phyloP scores from a whole-genome alignment of 805 yeast genomes.

The Ogataea dorogensis region DNA sequence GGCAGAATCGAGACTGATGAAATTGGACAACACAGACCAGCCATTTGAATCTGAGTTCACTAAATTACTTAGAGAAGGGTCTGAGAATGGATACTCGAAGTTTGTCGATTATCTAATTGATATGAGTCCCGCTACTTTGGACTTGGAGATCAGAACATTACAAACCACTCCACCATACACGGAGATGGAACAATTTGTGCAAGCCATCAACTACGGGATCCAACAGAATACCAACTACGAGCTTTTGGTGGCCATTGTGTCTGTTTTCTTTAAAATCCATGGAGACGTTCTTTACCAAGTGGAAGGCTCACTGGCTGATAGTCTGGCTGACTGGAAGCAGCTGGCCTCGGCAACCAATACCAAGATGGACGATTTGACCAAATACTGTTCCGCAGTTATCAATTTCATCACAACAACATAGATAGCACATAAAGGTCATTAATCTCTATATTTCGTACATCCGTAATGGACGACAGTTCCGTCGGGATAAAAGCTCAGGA shows the following conservation, averaged over 20 bases:
- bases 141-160: slow-evolving; percentile 83
- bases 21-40: slow-evolving; percentile 35
- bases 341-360: slow-evolving; percentile 42
- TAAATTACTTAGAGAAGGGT: slow-evolving; percentile 54
- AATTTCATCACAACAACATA: slow-evolving; percentile 49
- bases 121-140: slow-evolving; percentile 75
- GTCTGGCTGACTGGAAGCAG: slow-evolving; percentile 43
- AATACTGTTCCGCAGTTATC: slow-evolving; percentile 80
- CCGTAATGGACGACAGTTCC: slow-evolving; percentile 55
- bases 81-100: slow-evolving; percentile 40
- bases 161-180: slow-evolving; percentile 60
- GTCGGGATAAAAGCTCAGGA: slow-evolving; percentile 48
- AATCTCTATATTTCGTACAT: slow-evolving; percentile 34
- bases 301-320: slow-evolving; percentile 25
- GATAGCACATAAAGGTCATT: slow-evolving; percentile 1
- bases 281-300: slow-evolving; percentile 63
- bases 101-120: slow-evolving; percentile 56
- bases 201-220: slow-evolving; percentile 65
- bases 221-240: slow-evolving; percentile 63
- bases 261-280: slow-evolving; percentile 71
- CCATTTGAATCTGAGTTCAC: slow-evolving; percentile 77
- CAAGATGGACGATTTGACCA: slow-evolving; percentile 62
- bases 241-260: slow-evolving; percentile 75
- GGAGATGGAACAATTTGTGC: slow-evolving; percentile 65
- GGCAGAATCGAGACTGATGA: slow-evolving; percentile 37